Conservation (phyloP, 441 rosid species). For the Mallotus repandus region DNA sequence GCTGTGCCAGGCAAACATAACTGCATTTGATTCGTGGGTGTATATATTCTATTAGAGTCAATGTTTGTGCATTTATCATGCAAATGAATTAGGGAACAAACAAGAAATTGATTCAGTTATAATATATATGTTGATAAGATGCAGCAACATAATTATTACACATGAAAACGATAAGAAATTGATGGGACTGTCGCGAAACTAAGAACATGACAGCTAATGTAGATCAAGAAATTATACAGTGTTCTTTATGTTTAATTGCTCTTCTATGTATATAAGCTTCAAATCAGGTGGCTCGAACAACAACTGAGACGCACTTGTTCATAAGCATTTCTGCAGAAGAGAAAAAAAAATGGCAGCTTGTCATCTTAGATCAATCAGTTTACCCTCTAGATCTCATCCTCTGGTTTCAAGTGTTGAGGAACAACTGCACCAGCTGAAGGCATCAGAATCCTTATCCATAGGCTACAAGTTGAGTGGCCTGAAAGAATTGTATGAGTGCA, state of each 20-base stretch:
- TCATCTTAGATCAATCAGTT: constrained; percentile 33
- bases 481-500: too few relatives aligned
- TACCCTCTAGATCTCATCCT: constrained; percentile 39
- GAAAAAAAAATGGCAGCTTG: too few relatives aligned
- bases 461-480: not conserved
- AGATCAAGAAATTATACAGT: not conserved
- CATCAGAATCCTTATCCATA: constrained; percentile 6
- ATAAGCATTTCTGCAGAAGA: not conserved
- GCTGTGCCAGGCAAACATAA: too few relatives aligned
- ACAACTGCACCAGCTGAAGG: constrained; percentile 32
- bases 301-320: too few relatives aligned
- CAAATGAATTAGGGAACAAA: too few relatives aligned
- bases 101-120: too few relatives aligned
- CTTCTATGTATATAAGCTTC: not conserved
- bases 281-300: not conserved
- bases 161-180: too few relatives aligned
- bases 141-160: not conserved
- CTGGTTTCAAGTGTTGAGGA: constrained; percentile 17
- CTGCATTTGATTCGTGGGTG: too few relatives aligned
- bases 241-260: not conserved
- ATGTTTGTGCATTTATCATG: too few relatives aligned
- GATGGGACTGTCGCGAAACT: not conserved
- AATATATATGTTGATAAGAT: not conserved
- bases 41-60: too few relatives aligned
- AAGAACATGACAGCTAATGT: constrained; percentile 7